These are phyloP conservation scores for Ochromonas danica DNA, from an alignment of 108 stramenopile species.

Conservation along the genomic window DNA sequence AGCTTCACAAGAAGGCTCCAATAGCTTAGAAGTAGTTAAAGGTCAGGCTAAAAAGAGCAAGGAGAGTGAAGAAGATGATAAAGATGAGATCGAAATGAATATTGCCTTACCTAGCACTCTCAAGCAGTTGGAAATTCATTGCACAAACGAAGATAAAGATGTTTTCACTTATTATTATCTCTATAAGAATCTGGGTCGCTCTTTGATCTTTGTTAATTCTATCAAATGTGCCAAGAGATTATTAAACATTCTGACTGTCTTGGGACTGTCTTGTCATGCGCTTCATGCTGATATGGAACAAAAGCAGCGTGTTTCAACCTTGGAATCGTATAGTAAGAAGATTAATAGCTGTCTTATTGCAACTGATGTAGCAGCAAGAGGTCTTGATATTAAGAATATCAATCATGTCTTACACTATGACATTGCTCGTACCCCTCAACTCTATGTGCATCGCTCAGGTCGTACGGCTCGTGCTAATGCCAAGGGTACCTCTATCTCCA, in stretches of 20 bases:
- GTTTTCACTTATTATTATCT: constrained; percentile 20
- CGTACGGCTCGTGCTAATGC: constrained; percentile 9
- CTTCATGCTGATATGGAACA: constrained; percentile 19
- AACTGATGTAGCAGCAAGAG: constrained; percentile 32
- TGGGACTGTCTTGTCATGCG: not conserved
- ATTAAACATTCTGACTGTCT: not conserved
- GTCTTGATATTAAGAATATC: not conserved
- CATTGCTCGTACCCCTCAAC: constrained; percentile 4
- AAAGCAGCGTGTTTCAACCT: not conserved
- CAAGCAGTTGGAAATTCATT: not conserved
- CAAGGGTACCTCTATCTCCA: not conserved
- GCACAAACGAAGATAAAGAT: constrained; percentile 24
- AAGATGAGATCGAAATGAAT: constrained; percentile 13
- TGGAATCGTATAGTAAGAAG: not conserved
- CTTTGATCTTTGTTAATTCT: constrained; percentile 21
- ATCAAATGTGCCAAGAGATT: constrained; percentile 1
- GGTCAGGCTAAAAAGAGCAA: too few species aligned
- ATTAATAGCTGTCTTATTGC: not conserved
- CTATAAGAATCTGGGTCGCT: not conserved
- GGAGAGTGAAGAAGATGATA: too few species aligned
- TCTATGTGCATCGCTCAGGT: constrained; percentile 34
- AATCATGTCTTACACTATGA: constrained; percentile 18
- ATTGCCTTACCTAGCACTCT: not conserved
- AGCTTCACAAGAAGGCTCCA: too few species aligned
- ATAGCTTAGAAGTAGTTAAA: too few species aligned